Base-by-base conservation (phyloP, 768 basidiomycete genomes). In the Hericium rajendrae region DNA sequence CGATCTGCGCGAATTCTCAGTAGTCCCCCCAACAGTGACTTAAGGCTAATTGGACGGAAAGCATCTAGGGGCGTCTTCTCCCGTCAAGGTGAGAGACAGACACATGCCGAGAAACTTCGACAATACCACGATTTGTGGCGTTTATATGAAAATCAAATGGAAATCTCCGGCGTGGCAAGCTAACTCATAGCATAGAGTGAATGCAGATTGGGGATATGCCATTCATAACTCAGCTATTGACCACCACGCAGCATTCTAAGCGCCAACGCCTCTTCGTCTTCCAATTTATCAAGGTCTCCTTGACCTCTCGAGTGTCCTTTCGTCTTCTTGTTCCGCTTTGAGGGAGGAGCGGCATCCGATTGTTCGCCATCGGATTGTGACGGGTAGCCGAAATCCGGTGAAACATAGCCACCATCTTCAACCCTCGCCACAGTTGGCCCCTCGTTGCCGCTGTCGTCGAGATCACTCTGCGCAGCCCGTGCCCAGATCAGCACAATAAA, bases 261-360 rank as follows among this genome's bases (percentile, higher is more conserved):
- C 6, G 88, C 88, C 63, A 89, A 66, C 62, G 79, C 83, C 66
- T 85, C 83, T 50, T 83, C 81, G 43, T 81, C 80, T 51, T 77
- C 78, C 6, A 81, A 60, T 18, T 65, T 66, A 28, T 48, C 46
- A n/a, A 20, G 60, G 75, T 72, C 18, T 73, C 57, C 59, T 38
- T 64, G 67, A 2, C 60, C 38, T 9, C 59, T 62, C 10, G 62
- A 51, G 40, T 57, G 54, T 12, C 60, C 56, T 20, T 62, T 46
- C 16, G 37, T 56, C 38, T 28, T 56, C 65, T 66, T 76, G 53
- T 58, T 61, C 59, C 71, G 69, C 59, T 72, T 74, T 39, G 64
- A 59, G 11, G 64, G 68, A 50, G 69, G 74, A 58, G 43, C 43
- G 6, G 20, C 18, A 26, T 11, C 28, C 32, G 32, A 32, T 15